A percentile compares a stretch with the other conserved stretches of the same genome.
Conservation (phyloP, 768 basidiomycete genomes). For the Mycena olivaceomarginata region DNA sequence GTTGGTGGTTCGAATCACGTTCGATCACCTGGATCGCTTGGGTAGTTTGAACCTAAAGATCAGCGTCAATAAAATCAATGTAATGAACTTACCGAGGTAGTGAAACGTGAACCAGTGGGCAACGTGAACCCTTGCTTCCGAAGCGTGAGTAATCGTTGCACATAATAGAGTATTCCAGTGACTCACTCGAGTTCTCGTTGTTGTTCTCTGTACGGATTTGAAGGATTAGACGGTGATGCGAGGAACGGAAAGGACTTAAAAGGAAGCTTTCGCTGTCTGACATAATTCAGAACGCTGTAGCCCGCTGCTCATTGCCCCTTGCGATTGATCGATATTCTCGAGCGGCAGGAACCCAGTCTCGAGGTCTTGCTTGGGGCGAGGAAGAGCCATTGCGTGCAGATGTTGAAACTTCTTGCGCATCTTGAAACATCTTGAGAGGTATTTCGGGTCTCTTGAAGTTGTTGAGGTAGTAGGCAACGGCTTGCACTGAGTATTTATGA, state of each 20-base stretch:
- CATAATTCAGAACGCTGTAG: too few relatives aligned
- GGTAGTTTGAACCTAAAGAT: background rate
- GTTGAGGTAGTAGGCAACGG: background rate
- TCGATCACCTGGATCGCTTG: background rate
- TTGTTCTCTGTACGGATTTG: too few relatives aligned
- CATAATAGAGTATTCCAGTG: background rate
- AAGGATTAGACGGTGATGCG: too few relatives aligned
- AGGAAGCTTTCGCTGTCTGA: too few relatives aligned
- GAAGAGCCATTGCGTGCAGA: background rate
- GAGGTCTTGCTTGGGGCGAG: too few relatives aligned
- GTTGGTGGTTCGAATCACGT: too few relatives aligned
- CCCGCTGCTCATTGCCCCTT: too few relatives aligned
- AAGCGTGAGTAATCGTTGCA: background rate
- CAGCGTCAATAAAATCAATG: slow-evolving; percentile 4
- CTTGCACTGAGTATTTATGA: background rate
- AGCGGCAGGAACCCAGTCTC: too few relatives aligned
- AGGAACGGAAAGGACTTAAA: too few relatives aligned
- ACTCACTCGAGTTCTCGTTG: background rate
- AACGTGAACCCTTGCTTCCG: background rate
- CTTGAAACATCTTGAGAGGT: slow-evolving; percentile 2
- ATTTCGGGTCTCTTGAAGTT: slow-evolving; percentile 2
- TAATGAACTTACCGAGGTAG: too few relatives aligned
- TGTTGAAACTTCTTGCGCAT: background rate
- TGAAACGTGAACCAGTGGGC: too few relatives aligned
- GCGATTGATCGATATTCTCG: too few relatives aligned